Base-by-base conservation (phyloP, 78 protist genomes). In the Guillardia theta region DNA sequence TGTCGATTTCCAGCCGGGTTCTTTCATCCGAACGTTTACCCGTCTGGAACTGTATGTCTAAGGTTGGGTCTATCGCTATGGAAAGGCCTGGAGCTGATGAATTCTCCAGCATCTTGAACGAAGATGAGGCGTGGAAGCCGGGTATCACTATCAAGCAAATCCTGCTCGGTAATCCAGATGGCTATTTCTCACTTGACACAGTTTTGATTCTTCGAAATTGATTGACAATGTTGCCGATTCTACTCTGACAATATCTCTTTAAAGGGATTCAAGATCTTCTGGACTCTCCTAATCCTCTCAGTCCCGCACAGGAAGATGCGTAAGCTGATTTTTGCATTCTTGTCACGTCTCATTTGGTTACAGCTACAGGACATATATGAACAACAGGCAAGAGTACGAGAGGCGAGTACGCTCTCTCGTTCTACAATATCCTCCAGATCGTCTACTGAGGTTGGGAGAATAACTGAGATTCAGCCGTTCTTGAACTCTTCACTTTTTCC, bases 41-140 rank as follows among this genome's bases (percentile, higher is more conserved):
- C 99, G 8, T 94, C 98, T 0, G 99, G 99, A 30, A 97, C 99
- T 0, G 98, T 98, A n/a, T 98, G 99, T 93, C 94, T 99, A 22
- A 95, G 58, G 58, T 50, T 15, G 10, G 58, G 30, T 10, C 58
- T 50, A 50, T 10, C 15, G 58, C 58, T 19, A 50, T 50, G 58
- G 30, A 15, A 10, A 15, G 58, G 10, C 10, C 58, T 50, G 58
- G 15, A 15, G 15, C 58, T 10, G 30, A 15, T 19, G 58, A 10
- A 15, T 10, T 15, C 30, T 24, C 39, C 70, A 58, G 98, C 70
- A 94, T 99, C 39, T 88, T 99, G 39, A 97, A 98, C 94, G 99
- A 97, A 18, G 99, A 98, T 43, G 95, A 97, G 41, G 99, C 96
- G 76, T 99, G 99, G 99, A 94, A 95, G 88, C 99, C 99, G 0